A percentile compares a stretch with the other conserved stretches of the same genome.
Evolutionary conservation across 2,329 filamentous ascomycete species (phyloP).

Genomic region (Trichophyton verrucosum): DNA sequence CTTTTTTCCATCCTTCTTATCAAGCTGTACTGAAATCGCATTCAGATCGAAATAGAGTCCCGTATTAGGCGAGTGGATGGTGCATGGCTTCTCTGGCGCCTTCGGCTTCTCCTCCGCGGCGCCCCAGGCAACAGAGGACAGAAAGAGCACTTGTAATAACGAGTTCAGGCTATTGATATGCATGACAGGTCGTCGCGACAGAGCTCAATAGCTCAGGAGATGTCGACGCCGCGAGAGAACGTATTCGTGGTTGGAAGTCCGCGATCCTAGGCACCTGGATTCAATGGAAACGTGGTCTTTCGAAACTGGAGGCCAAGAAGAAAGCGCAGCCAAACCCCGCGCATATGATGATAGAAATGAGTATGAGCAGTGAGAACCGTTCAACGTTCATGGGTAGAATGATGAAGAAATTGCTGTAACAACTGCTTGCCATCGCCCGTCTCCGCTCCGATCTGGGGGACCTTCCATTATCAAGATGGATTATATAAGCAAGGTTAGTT

Average conservation of each 20-base stretch:
- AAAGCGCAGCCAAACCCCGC: too few species aligned
- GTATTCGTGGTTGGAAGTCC: not conserved
- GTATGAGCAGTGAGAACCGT: not conserved
- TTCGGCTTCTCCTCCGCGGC: not conserved
- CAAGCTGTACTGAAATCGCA: conserved; percentile 42
- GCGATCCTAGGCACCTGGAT: not conserved
- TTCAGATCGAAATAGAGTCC: conserved; percentile 54
- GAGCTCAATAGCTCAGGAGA: not conserved
- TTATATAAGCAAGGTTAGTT: not conserved
- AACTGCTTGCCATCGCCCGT: not conserved
- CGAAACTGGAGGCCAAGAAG: not conserved
- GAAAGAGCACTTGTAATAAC: not conserved
- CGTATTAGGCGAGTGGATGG: conserved; percentile 48
- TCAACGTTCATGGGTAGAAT: not conserved
- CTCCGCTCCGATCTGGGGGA: not conserved
- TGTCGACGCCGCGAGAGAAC: not conserved
- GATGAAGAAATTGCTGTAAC: not conserved
- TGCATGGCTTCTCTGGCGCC: conserved; percentile 39
- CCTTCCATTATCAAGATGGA: not conserved
- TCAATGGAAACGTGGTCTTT: not conserved
- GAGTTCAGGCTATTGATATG: not conserved
- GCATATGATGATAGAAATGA: not conserved
- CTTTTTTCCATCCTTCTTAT: conserved; percentile 30
- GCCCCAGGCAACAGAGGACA: not conserved
- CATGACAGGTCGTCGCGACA: not conserved